Evolutionary conservation across 1,284 basidiomycete genomes (phyloP).

Genomic region (Rhodotorula sp.): DNA sequence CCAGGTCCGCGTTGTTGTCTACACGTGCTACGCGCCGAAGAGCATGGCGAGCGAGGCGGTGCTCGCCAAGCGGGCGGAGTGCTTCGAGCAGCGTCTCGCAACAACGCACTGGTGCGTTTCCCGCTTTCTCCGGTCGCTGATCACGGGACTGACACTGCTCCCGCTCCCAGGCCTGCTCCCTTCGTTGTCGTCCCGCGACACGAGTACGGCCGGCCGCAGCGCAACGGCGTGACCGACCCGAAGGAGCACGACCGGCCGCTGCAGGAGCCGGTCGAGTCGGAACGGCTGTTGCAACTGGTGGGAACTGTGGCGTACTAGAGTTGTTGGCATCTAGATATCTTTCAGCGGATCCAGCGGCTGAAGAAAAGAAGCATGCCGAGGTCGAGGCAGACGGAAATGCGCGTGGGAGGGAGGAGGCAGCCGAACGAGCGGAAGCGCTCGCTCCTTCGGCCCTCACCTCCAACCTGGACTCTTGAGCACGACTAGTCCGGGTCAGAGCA

Average conservation of each 20-base stretch:
- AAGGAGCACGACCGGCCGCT: conserved; percentile 3
- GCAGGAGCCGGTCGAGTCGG: conserved; percentile 8
- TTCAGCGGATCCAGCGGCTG: too few species aligned
- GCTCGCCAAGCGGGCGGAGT: not conserved
- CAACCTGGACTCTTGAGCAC: too few species aligned
- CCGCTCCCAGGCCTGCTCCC: not conserved
- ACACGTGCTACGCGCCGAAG: conserved; percentile 25
- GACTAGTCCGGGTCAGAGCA: too few species aligned
- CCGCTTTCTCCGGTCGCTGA: too few species aligned
- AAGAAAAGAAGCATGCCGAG: too few species aligned
- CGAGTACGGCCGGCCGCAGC: conserved; percentile 11
- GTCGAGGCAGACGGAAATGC: too few species aligned
- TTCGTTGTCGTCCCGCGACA: conserved; percentile 2
- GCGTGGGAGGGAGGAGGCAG: too few species aligned
- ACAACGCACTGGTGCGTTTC: conserved; percentile 23
- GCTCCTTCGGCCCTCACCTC: too few species aligned
- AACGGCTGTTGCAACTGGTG: conserved; percentile 7
- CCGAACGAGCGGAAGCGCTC: too few species aligned
- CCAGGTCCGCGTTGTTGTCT: conserved; percentile 24
- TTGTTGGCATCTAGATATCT: too few species aligned
- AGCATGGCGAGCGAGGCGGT: conserved; percentile 7
- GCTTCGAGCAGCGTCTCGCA: conserved; percentile 12
- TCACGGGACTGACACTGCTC: too few species aligned
- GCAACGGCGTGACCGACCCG: conserved; percentile 1
- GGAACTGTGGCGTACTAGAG: conserved; percentile 1